Conservation (phyloP, 169 alveolate species). For the Nephromyces sp. region DNA sequence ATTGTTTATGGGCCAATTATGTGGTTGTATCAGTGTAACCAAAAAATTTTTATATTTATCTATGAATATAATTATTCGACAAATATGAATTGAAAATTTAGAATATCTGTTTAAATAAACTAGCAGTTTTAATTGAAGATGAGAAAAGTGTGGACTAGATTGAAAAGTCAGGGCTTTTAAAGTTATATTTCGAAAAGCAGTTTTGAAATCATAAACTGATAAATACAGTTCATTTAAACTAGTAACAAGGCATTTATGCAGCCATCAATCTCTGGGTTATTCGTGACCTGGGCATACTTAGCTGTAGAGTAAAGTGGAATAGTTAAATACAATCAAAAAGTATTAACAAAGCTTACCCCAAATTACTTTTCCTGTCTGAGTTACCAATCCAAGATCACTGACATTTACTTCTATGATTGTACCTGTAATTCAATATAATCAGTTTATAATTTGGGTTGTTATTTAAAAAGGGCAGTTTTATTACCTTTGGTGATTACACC, state of each 20-base stretch:
- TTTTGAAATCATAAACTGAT: too few relatives aligned
- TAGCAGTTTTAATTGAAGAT: too few relatives aligned
- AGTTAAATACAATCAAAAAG: background rate
- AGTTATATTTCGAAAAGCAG: too few relatives aligned
- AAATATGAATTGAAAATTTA: too few relatives aligned
- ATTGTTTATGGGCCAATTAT: too few relatives aligned
- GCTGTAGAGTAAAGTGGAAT: constrained; percentile 18
- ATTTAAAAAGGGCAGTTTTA: background rate
- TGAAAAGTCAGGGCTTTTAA: too few relatives aligned
- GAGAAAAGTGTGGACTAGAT: too few relatives aligned
- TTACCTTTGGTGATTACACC: constrained; percentile 95
- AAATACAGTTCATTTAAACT: constrained; percentile 55
- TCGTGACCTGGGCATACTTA: constrained; percentile 93
- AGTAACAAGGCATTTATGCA: constrained; percentile 96
- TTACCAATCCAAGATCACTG: constrained; percentile 95
- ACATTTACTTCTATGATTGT: constrained; percentile 95
- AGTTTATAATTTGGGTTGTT: background rate
- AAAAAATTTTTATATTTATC: too few relatives aligned
- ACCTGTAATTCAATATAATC: constrained; percentile 47
- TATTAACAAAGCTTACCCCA: constrained; percentile 82
- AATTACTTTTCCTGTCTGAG: constrained; percentile 96
- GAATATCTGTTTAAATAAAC: too few relatives aligned
- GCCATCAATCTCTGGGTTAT: constrained; percentile 98
- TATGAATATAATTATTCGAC: too few relatives aligned
- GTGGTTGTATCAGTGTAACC: too few relatives aligned